Conservation (phyloP, 257 asterid genomes). For the Leptodermis oblonga region DNA sequence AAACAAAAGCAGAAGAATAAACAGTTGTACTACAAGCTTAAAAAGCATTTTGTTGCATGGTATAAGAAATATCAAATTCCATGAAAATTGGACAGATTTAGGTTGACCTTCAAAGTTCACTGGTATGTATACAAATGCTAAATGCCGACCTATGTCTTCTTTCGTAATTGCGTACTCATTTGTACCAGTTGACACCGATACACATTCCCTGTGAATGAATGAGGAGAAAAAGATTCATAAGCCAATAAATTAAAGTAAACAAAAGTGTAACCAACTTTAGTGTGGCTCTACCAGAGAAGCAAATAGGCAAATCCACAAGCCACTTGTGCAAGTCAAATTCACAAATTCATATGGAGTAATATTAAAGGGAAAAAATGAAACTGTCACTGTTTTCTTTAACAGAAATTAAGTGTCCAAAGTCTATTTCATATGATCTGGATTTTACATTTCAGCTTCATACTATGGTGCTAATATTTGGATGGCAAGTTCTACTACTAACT, state of each 20-base stretch:
- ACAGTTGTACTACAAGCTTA: slow-evolving; percentile 4
- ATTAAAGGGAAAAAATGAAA: slow-evolving; percentile 2
- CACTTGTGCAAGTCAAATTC: neutral
- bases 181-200: slow-evolving; percentile 63
- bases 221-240: slow-evolving; percentile 15
- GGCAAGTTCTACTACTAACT: no score
- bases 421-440: neutral
- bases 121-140: slow-evolving; percentile 75
- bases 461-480: neutral
- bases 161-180: slow-evolving; percentile 66
- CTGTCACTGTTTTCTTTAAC: neutral
- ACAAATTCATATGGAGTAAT: neutral
- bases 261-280: neutral
- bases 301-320: neutral
- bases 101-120: slow-evolving; percentile 86
- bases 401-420: neutral
- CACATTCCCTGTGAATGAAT: slow-evolving; percentile 48
- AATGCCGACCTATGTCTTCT: slow-evolving; percentile 66
- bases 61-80: slow-evolving; percentile 14
- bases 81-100: slow-evolving; percentile 13
- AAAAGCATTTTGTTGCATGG: slow-evolving; percentile 10
- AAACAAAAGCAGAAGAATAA: slow-evolving; percentile 13
- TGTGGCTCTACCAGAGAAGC: neutral
- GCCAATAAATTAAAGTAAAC: neutral
- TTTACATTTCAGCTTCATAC: neutral